These are phyloP conservation scores for Cryptomeria japonica DNA, from an alignment of 75 land plant genomes.

Conservation along the genomic window DNA sequence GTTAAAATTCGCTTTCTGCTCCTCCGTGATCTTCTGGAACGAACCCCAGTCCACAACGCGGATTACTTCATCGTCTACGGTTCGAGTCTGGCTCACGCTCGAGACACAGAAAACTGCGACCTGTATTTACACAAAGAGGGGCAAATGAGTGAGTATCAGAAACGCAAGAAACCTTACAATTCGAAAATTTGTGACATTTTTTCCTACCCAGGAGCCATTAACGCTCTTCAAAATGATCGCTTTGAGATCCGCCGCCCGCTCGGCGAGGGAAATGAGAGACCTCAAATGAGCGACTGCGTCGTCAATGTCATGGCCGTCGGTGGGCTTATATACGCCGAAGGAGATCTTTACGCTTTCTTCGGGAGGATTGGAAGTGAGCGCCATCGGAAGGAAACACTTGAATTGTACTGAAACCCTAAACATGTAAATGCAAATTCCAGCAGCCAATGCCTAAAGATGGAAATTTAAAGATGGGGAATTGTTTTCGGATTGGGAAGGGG, in stretches of 20 bases:
- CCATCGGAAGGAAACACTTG: too few species aligned
- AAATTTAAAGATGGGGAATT: too few species aligned
- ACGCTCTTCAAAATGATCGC: background rate
- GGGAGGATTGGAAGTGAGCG: too few species aligned
- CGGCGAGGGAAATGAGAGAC: background rate
- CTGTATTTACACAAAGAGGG: too few species aligned
- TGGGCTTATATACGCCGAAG: constrained; percentile 3
- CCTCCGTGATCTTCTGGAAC: background rate
- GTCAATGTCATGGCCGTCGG: background rate
- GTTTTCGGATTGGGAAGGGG: too few species aligned
- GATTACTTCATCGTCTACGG: background rate
- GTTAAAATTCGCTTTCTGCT: background rate
- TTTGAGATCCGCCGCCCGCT: background rate
- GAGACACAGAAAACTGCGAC: too few species aligned
- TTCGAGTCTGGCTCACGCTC: background rate
- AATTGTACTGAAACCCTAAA: too few species aligned
- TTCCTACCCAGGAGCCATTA: background rate
- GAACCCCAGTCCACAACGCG: background rate
- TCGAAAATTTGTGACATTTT: too few species aligned
- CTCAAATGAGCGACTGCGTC: background rate
- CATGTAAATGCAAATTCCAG: too few species aligned
- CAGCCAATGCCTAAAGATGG: too few species aligned
- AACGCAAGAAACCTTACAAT: background rate
- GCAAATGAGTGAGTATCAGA: background rate
- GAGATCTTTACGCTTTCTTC: background rate